A percentile compares a stretch with the other conserved stretches of the same genome.
These are phyloP conservation scores for Fomitopsis betulina DNA, from an alignment of 1,284 basidiomycete genomes.

Conservation along the genomic window DNA sequence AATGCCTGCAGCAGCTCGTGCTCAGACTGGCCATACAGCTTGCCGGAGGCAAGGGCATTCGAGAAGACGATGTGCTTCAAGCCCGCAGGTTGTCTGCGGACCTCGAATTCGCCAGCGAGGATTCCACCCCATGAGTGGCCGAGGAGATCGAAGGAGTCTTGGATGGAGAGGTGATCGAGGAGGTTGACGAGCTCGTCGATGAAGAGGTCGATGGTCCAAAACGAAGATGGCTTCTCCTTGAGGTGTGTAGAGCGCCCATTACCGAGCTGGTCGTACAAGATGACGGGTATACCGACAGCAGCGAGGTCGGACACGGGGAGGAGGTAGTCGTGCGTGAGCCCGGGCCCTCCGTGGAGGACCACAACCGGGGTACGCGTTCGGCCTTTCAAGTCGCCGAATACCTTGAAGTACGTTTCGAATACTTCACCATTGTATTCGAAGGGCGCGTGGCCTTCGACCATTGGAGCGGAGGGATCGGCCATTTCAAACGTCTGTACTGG, in stretches of 20 bases:
- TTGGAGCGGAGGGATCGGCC: background rate
- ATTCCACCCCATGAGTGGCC: conserved; percentile 36
- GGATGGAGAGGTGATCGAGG: conserved; percentile 22
- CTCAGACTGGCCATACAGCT: conserved; percentile 18
- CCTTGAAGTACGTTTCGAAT: conserved; percentile 13
- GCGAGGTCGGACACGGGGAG: conserved; percentile 21
- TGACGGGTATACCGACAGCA: conserved; percentile 13
- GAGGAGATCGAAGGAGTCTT: conserved; percentile 25
- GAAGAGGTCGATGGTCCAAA: conserved; percentile 29
- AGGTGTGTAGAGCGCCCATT: conserved; percentile 28
- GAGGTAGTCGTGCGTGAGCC: conserved; percentile 22
- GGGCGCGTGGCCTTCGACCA: background rate
- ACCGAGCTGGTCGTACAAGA: conserved; percentile 35
- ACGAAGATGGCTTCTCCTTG: conserved; percentile 21
- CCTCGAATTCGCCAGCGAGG: conserved; percentile 21
- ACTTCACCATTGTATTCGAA: conserved; percentile 6
- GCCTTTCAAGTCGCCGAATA: conserved; percentile 9
- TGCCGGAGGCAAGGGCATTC: conserved; percentile 17
- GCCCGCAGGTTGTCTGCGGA: conserved; percentile 22
- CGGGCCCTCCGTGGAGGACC: conserved; percentile 21
- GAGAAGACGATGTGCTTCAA: conserved; percentile 26
- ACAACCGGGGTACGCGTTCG: conserved; percentile 14
- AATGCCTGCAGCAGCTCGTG: conserved; percentile 15
- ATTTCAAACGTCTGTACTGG: too few relatives aligned
- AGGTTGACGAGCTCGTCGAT: conserved; percentile 20